These are phyloP conservation scores for Synchytrium microbalum DNA, from an alignment of 371 early-diverging fungal genomes.

Conservation along the genomic window DNA sequence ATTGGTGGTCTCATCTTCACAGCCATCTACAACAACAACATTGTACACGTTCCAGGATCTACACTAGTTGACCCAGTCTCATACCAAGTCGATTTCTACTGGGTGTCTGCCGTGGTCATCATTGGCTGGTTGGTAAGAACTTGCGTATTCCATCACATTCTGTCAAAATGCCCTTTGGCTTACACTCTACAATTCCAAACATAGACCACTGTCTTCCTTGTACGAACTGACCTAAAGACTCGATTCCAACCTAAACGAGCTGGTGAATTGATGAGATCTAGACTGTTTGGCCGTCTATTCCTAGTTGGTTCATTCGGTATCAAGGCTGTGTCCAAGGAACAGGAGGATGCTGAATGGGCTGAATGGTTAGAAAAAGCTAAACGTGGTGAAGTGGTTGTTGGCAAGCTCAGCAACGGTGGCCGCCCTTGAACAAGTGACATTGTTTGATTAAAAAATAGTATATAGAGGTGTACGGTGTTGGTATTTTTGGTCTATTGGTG, in stretches of 20 bases:
- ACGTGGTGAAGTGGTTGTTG: neutral
- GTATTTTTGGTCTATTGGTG: too few species aligned
- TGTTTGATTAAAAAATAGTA: too few species aligned
- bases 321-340: neutral
- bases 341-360: neutral
- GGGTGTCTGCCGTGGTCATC: constrained; percentile 47
- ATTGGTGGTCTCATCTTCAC: constrained; percentile 57
- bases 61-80: neutral
- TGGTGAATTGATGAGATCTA: neutral
- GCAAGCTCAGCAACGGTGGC: neutral
- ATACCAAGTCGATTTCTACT: constrained; percentile 25
- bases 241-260: neutral
- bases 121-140: constrained; percentile 37
- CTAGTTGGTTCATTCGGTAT: neutral
- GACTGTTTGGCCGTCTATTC: neutral
- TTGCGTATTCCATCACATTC: too few species aligned
- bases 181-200: too few species aligned
- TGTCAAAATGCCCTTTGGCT: too few species aligned
- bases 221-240: too few species aligned
- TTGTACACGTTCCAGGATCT: neutral
- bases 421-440: too few species aligned
- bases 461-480: too few species aligned
- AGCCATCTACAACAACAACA: constrained; percentile 37
- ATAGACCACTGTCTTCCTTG: too few species aligned
- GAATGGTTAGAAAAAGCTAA: neutral